A percentile compares a stretch with the other conserved stretches of the same genome.
phyloP scores from a whole-genome alignment of 2,329 filamentous ascomycete genomes.

The Arthrinium phaeospermum region DNA sequence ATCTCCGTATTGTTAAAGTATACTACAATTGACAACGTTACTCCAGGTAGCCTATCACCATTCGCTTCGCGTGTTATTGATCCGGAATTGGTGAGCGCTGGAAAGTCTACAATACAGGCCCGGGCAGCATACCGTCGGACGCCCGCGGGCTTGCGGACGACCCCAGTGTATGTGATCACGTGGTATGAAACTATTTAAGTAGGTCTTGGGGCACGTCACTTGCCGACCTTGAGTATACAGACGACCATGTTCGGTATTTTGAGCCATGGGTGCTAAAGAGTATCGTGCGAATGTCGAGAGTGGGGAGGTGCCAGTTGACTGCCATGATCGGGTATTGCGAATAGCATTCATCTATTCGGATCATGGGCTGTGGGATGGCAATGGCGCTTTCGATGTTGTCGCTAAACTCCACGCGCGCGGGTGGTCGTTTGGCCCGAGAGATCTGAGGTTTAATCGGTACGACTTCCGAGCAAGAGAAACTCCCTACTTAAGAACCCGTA shows the following conservation, averaged over 20 bases:
- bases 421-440: conserved; percentile 9
- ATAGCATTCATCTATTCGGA: conserved; percentile 6
- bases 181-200: too few species aligned
- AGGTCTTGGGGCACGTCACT: too few species aligned
- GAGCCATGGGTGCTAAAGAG: conserved; percentile 3
- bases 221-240: too few species aligned
- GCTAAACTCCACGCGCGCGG: conserved; percentile 12
- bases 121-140: too few species aligned
- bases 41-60: not conserved
- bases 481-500: not conserved
- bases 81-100: too few species aligned
- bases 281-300: not conserved
- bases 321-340: not conserved
- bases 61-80: not conserved
- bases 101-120: too few species aligned
- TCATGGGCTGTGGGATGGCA: not conserved
- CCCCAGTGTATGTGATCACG: too few species aligned
- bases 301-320: conserved; percentile 6
- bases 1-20: not conserved
- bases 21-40: not conserved
- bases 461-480: not conserved
- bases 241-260: not conserved
- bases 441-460: not conserved
- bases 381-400: conserved; percentile 4
- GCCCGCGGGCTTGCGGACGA: too few species aligned